Percentiles rank a stretch among this genome's conserved stretches.
phyloP scores from a whole-genome alignment of 352 stramenopile genomes.

The Globisporangium parvum region DNA sequence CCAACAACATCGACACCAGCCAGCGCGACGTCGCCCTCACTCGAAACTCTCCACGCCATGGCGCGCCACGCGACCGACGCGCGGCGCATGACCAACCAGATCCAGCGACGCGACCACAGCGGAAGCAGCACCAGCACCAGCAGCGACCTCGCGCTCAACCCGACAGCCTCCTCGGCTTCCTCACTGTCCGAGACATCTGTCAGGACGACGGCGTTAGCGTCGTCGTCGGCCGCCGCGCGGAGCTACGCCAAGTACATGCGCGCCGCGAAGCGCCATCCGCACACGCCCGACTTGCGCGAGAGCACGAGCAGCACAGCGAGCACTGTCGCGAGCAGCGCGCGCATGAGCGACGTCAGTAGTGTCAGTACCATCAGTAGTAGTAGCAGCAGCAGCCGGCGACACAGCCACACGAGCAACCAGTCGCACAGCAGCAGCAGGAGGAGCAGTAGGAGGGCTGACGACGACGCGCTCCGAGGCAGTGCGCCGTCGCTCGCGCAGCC shows the following conservation, averaged over 20 bases:
- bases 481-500: slow-evolving; percentile 8
- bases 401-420: neutral
- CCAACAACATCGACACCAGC: neutral
- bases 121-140: neutral
- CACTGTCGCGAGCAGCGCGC: slow-evolving; percentile 16
- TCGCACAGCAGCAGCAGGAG: neutral
- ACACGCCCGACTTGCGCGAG: slow-evolving; percentile 1
- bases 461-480: slow-evolving; percentile 10
- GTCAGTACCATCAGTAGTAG: slow-evolving; percentile 2
- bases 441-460: too few relatives aligned
- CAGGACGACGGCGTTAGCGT: neutral
- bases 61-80: neutral
- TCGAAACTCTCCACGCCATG: slow-evolving; percentile 5
- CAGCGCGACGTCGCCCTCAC: neutral
- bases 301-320: slow-evolving; percentile 14
- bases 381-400: neutral
- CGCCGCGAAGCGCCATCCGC: slow-evolving; percentile 6
- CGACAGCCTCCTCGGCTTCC: neutral
- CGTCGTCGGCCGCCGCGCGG: neutral
- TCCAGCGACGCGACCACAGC: neutral
- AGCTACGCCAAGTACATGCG: slow-evolving; percentile 10
- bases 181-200: neutral
- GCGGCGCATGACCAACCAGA: neutral
- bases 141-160: neutral
- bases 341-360: slow-evolving; percentile 8